phyloP scores from a whole-genome alignment of 2,329 filamentous ascomycete species.

The Orbilia brochopaga region DNA sequence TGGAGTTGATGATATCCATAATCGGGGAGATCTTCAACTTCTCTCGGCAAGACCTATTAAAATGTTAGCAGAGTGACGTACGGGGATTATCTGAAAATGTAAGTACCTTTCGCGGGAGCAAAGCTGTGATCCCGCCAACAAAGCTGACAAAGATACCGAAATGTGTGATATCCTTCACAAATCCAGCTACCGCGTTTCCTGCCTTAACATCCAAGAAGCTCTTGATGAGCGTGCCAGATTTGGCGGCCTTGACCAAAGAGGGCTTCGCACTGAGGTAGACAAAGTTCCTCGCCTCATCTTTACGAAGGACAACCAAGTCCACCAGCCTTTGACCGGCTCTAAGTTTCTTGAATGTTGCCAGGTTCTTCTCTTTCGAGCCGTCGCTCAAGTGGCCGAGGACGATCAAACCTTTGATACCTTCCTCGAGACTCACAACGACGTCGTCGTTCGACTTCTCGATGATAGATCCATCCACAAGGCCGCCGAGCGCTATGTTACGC shows the following conservation, averaged over 20 bases:
- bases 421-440: conserved; percentile 73
- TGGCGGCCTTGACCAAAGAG: conserved; percentile 76
- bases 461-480: conserved; percentile 77
- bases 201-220: conserved; percentile 74
- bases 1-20: conserved; percentile 82
- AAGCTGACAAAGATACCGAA: conserved; percentile 90
- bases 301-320: conserved; percentile 84
- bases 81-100: not conserved
- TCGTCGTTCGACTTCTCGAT: conserved; percentile 81
- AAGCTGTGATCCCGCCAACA: conserved; percentile 73
- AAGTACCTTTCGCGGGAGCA: conserved; percentile 66
- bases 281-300: conserved; percentile 76
- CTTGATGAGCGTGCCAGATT: conserved; percentile 73
- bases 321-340: conserved; percentile 81
- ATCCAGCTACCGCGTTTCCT: conserved; percentile 74
- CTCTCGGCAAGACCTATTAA: conserved; percentile 76
- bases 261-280: conserved; percentile 83
- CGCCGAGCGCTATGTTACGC: conserved; percentile 73
- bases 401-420: conserved; percentile 77
- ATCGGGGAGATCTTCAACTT: conserved; percentile 69
- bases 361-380: conserved; percentile 78
- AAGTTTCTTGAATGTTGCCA: conserved; percentile 78
- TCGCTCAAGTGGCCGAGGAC: conserved; percentile 82
- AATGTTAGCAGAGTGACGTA: conserved; percentile 15
- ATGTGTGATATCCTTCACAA: conserved; percentile 81